A percentile compares a stretch with the other conserved stretches of the same genome.
Evolutionary conservation across 495 filamentous ascomycete species (phyloP).

Genomic region (Hyaloscypha bicolor): DNA sequence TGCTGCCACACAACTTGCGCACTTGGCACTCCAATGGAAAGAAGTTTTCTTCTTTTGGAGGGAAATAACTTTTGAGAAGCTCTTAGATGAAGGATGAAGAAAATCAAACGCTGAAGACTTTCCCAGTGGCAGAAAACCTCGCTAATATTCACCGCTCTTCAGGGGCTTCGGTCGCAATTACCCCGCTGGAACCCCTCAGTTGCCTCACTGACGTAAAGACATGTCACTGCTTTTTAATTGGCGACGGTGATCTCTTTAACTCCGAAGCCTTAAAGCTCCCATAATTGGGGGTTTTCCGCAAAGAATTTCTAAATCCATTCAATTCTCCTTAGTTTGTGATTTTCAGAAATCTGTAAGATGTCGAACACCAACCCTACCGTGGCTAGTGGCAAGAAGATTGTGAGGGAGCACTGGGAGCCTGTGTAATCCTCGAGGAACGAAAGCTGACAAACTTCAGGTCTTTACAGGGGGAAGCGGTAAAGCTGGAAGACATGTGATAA

Average conservation of each 20-base stretch:
- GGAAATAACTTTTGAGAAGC: no score
- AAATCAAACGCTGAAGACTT: neutral
- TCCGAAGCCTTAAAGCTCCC: neutral
- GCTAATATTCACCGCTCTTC: neutral
- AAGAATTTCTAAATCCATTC: neutral
- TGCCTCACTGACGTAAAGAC: constrained; percentile 4
- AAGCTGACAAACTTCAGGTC: constrained; percentile 11
- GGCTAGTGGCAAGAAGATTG: constrained; percentile 19
- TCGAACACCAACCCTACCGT: constrained; percentile 9
- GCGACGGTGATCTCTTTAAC: neutral
- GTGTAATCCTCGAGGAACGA: neutral
- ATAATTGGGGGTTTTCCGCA: neutral
- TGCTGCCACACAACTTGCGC: neutral
- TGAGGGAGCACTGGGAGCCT: neutral
- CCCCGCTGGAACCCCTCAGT: neutral
- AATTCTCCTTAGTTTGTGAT: neutral
- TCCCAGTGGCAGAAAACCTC: neutral
- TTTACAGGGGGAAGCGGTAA: constrained; percentile 53
- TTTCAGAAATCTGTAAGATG: neutral
- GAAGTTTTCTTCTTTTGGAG: neutral
- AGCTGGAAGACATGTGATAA: constrained; percentile 59
- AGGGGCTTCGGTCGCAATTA: constrained; percentile 5
- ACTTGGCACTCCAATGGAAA: neutral
- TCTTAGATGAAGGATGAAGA: neutral
- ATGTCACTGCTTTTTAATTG: neutral